Percentiles rank a stretch among this genome's conserved stretches.
These are phyloP conservation scores for Bipolaris victoriae DNA, from an alignment of 2,329 filamentous ascomycete species.

Conservation along the genomic window DNA sequence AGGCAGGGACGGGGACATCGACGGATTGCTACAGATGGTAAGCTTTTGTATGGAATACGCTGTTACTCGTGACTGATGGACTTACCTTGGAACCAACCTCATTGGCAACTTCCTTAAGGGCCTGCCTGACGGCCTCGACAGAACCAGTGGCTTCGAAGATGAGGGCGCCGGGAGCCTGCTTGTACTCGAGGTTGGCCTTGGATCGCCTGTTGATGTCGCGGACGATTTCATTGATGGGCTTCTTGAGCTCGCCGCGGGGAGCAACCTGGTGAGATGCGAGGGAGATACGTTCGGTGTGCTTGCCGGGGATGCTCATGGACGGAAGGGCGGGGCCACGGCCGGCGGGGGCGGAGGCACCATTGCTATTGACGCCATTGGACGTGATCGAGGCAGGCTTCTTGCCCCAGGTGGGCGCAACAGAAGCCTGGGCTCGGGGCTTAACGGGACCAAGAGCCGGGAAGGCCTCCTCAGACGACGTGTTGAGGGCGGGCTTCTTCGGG, in stretches of 20 bases:
- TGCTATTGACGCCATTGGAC: constrained; percentile 57
- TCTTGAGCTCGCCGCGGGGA: constrained; percentile 78
- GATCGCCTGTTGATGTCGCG: constrained; percentile 93
- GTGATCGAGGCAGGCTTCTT: constrained; percentile 63
- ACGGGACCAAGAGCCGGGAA: constrained; percentile 89
- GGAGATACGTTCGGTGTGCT: constrained; percentile 76
- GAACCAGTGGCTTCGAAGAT: constrained; percentile 87
- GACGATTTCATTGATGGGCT: constrained; percentile 81
- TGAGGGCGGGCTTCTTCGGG: constrained; percentile 58
- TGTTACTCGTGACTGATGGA: neutral
- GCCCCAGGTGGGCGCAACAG: constrained; percentile 77
- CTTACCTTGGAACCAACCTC: constrained; percentile 85
- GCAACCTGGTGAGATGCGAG: constrained; percentile 78
- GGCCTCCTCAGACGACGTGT: constrained; percentile 86
- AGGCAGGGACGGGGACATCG: constrained; percentile 80
- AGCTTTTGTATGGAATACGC: constrained; percentile 1
- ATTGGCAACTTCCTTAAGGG: constrained; percentile 85
- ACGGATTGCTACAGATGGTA: constrained; percentile 62
- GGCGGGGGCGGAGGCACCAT: constrained; percentile 54
- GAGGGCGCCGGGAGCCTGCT: constrained; percentile 72
- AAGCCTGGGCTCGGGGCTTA: constrained; percentile 66
- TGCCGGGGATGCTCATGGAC: constrained; percentile 78
- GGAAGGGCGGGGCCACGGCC: constrained; percentile 54
- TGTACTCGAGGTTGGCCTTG: constrained; percentile 82
- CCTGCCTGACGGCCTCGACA: constrained; percentile 81